phyloP scores from a whole-genome alignment of 805 yeast species.

The Pichia phayaonensis region DNA sequence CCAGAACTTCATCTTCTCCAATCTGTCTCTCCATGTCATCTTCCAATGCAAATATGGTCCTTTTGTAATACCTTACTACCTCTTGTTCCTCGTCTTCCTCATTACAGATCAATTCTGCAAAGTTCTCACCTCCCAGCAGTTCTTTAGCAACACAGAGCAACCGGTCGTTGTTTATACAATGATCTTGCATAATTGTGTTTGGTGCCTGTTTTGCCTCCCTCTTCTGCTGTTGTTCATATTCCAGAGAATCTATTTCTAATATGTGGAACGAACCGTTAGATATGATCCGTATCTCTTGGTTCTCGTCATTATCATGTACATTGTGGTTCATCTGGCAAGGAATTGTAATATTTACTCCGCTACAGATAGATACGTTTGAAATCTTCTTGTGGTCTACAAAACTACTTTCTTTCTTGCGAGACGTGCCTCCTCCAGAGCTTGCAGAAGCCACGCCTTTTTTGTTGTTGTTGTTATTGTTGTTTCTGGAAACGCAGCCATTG shows the following conservation, averaged over 20 bases:
- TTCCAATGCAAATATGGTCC: neutral
- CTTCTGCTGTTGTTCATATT: neutral
- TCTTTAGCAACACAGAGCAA: neutral
- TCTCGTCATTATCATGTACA: neutral
- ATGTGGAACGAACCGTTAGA: neutral
- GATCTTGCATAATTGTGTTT: too few relatives aligned
- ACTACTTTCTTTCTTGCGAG: neutral
- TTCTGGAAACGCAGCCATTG: neutral
- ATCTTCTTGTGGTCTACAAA: neutral
- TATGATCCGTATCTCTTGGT: neutral
- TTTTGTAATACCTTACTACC: neutral
- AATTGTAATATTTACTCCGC: too few relatives aligned
- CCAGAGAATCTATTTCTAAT: neutral
- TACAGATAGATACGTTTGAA: too few relatives aligned
- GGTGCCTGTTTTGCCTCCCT: too few relatives aligned
- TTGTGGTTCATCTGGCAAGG: too few relatives aligned
- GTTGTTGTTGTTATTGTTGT: neutral
- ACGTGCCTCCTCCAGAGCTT: neutral
- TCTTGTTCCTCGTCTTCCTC: neutral
- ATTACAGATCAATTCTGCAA: neutral
- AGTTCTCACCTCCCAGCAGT: neutral
- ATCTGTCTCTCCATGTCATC: too few relatives aligned
- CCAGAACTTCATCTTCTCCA: neutral
- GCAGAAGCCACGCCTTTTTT: neutral
- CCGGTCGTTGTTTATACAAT: neutral